A percentile compares a stretch with the other conserved stretches of the same genome.
These are phyloP conservation scores for Pisolithus tinctorius DNA, from an alignment of 768 basidiomycete species.

Conservation along the genomic window DNA sequence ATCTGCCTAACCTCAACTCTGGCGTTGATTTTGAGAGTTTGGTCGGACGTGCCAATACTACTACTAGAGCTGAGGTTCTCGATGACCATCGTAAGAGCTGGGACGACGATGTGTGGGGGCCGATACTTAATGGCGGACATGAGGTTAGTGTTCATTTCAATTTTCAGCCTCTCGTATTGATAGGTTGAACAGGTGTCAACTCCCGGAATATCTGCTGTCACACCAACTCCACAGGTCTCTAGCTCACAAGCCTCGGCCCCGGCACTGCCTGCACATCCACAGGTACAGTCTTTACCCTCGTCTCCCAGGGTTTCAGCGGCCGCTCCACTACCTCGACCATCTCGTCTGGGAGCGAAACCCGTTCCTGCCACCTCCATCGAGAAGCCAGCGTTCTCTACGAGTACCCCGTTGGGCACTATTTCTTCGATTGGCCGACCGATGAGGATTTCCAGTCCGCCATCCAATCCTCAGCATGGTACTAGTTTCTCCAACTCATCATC, in stretches of 20 bases:
- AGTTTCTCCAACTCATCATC: conserved; percentile 6
- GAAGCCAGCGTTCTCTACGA: conserved; percentile 19
- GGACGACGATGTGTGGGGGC: conserved; percentile 87
- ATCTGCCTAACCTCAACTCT: conserved; percentile 32
- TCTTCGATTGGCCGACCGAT: conserved; percentile 5
- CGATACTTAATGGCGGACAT: conserved; percentile 48
- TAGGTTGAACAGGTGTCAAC: conserved; percentile 8
- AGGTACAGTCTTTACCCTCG: conserved; percentile 33
- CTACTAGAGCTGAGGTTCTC: conserved; percentile 38
- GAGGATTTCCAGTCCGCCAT: conserved; percentile 14
- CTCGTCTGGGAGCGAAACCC: conserved; percentile 36
- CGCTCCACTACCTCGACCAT: conserved; percentile 25
- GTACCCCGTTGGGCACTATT: conserved; percentile 11
- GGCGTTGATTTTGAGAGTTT: conserved; percentile 83
- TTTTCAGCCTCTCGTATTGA: background rate
- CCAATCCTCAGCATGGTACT: conserved; percentile 14
- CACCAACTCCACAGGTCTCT: conserved; percentile 11
- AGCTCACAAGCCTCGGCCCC: conserved; percentile 8
- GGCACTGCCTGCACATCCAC: conserved; percentile 10
- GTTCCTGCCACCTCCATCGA: conserved; percentile 31
- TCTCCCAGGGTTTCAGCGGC: conserved; percentile 31
- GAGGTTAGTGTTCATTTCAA: conserved; percentile 16
- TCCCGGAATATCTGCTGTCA: conserved; percentile 9
- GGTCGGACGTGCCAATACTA: conserved; percentile 52
- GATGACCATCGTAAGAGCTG: conserved; percentile 40